Percentiles rank a stretch among this genome's conserved stretches.
Evolutionary conservation across 345 rosid species (phyloP).

Genomic region (Iberis pinnata): DNA sequence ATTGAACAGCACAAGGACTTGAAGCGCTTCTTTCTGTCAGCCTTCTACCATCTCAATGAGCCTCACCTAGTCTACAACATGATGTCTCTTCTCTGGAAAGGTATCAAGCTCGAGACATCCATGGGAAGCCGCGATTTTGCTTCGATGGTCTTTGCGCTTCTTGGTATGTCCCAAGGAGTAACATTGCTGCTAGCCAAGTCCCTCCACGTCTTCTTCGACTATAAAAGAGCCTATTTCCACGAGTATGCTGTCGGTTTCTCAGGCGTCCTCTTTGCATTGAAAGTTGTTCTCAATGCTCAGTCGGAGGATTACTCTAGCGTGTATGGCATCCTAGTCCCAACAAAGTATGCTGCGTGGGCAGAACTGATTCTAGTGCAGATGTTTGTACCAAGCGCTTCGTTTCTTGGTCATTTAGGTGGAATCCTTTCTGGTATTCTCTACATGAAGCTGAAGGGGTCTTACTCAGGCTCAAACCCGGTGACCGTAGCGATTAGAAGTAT

Average conservation of each 20-base stretch:
- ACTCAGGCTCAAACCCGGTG: conserved; percentile 55
- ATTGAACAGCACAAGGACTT: conserved; percentile 58
- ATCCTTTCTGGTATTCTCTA: conserved; percentile 86
- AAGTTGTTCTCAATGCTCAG: conserved; percentile 77
- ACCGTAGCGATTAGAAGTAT: conserved; percentile 41
- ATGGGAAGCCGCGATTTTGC: conserved; percentile 90
- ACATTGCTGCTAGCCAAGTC: conserved; percentile 66
- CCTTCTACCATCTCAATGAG: conserved; percentile 80
- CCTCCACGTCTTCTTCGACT: conserved; percentile 51
- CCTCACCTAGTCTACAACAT: conserved; percentile 84
- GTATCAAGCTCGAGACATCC: conserved; percentile 67
- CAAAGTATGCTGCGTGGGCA: conserved; percentile 88
- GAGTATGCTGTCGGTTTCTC: conserved; percentile 83
- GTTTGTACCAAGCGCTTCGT: conserved; percentile 82
- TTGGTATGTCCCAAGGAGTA: conserved; percentile 86
- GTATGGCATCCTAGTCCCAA: conserved; percentile 62
- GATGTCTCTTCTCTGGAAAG: conserved; percentile 88
- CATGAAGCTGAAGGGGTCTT: conserved; percentile 45
- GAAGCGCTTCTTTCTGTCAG: conserved; percentile 72
- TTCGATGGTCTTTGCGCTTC: conserved; percentile 55
- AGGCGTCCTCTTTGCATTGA: conserved; percentile 90
- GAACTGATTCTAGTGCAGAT: conserved; percentile 83
- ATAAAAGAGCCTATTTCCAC: conserved; percentile 49
- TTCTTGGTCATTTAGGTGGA: conserved; percentile 94
- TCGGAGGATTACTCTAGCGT: conserved; percentile 53